Base-by-base conservation (phyloP, 139 green algal species). In the Chlamydomonas sp. region DNA sequence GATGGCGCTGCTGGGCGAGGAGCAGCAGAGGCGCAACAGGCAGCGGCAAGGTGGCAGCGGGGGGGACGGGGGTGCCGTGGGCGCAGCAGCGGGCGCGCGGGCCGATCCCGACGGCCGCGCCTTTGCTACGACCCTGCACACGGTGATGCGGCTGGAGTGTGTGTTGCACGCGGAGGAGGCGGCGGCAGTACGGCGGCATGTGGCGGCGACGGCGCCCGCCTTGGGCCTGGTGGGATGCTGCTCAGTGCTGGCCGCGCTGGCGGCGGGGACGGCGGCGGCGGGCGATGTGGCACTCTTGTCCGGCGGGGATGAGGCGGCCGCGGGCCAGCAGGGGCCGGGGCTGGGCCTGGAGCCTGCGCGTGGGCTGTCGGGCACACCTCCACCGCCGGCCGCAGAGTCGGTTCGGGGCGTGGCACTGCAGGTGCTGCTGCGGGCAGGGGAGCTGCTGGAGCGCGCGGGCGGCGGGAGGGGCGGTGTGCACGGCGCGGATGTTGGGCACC, bases 241-340 rank as follows among this genome's bases (percentile, higher is more conserved):
- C 72, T 75, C 75, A 73, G 73, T 31, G 62, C 74, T 87, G 12
- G 8, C 83, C 7, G 83, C 83, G 8, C 72, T 87, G 12, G 62
- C 14, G 61, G 12, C 17, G 4, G 69, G 60, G 63, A 9, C 61
- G 18, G 1, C 69, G 59, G 57, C 8, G 18, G 8, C 69, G 49
- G 69, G 2, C 62, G 20, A 12, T 18, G 80, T 1, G 68, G 77
- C n/a, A 2, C 59, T 10, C 20, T 20, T 61, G n/a, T n/a, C 60
- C n/a, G 73, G 73, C 5, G 73, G n/a, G 73, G 73, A 78, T 4
- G 77, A 16, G 60, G 2, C 4, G 59, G 77, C 10, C 12, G 77
- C 9, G 5, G 61, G 15, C 10, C 17, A 1, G 20, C 67, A 72
- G 67, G 3, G 67, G 67, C 8, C 8, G 12, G 12, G 67, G 9